Evolutionary conservation across 2,329 filamentous ascomycete species (phyloP).

Genomic region (Sclerotinia borealis): DNA sequence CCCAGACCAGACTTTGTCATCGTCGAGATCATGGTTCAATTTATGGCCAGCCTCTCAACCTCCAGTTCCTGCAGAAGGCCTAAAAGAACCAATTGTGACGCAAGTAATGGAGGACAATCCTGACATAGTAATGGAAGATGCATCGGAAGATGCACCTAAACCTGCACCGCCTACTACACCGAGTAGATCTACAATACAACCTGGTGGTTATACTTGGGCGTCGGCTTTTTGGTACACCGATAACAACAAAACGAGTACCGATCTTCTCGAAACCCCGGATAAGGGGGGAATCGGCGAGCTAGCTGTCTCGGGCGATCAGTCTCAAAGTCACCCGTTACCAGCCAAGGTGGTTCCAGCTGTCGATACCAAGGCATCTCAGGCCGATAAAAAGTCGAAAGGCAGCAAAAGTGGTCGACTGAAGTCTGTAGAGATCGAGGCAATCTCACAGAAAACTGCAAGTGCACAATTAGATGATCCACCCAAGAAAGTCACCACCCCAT

Average conservation of each 20-base stretch:
- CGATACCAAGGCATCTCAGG: constrained; percentile 12
- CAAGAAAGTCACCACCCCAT: constrained; percentile 16
- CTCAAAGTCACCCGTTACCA: constrained; percentile 43
- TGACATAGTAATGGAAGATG: constrained; percentile 22
- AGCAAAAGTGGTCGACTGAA: constrained; percentile 24
- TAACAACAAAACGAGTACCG: constrained; percentile 26
- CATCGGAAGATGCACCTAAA: constrained; percentile 4
- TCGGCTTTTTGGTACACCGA: constrained; percentile 59
- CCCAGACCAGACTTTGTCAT: not conserved
- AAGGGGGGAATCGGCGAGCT: constrained; percentile 37
- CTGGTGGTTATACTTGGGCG: constrained; percentile 62
- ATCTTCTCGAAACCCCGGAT: constrained; percentile 3
- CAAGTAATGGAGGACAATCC: not conserved
- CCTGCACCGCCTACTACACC: constrained; percentile 1
- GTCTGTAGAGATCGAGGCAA: constrained; percentile 23
- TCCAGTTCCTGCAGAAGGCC: constrained; percentile 21
- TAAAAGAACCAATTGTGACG: constrained; percentile 16
- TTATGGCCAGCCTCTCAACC: constrained; percentile 26
- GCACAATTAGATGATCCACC: constrained; percentile 15
- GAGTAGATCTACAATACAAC: constrained; percentile 11
- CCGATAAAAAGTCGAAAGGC: constrained; percentile 22
- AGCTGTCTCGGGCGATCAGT: constrained; percentile 51
- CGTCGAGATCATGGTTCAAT: constrained; percentile 30
- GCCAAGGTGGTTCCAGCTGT: constrained; percentile 17
- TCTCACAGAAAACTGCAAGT: constrained; percentile 11